Base-by-base conservation (phyloP, 352 stramenopile genomes). In the Globisporangium yorkense region DNA sequence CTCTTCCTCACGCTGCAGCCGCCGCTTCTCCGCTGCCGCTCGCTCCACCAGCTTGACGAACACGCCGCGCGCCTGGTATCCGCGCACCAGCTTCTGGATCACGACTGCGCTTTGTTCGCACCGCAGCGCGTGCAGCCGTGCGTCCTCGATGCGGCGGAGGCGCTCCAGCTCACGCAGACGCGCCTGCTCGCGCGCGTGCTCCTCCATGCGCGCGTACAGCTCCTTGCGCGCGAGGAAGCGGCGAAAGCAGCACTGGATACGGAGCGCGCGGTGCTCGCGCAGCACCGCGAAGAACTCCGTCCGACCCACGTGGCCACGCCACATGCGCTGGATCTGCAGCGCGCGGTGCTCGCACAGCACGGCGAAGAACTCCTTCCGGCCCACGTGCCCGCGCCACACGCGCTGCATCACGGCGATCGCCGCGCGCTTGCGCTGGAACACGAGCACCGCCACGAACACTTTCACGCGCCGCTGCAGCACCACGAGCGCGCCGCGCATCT, bases 201-300 rank as follows among this genome's bases (percentile, higher is more conserved):
- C 69, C 21, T 58, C 51, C 12, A 65, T 69, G 3, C 70, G 73
- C 27, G 44, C 45, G 15, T 13, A 15, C 15, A 88, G 29, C 45
- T 75, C 56, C 29, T 75, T 66, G 3, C 75, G 74, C 16, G 76
- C 74, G 1, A 74, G 27, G 44, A 60, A 73, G 46, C 74, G 59
- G 0, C 77, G 67, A 54, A 66, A 64, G 31, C 68, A 77, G 56
- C 80, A 87, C 66, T 86, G 73, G 45, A 86, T 66, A 20, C 69
- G 71, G 24, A 75, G 33, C 1, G 75, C 74, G n/a, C 75, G 67
- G 47, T 61, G 64, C 21, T 84, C 59, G 20, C 73, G 74, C 18
- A 86, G 45, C 37, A 65, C 58, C 0, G 51, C 62, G 12, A 70
- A 55, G 62, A 61, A 82, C 7, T 76, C 62, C 53, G 66, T 56